Conservation (phyloP, 257 asterid species). For the Fraxinus pennsylvanica region DNA sequence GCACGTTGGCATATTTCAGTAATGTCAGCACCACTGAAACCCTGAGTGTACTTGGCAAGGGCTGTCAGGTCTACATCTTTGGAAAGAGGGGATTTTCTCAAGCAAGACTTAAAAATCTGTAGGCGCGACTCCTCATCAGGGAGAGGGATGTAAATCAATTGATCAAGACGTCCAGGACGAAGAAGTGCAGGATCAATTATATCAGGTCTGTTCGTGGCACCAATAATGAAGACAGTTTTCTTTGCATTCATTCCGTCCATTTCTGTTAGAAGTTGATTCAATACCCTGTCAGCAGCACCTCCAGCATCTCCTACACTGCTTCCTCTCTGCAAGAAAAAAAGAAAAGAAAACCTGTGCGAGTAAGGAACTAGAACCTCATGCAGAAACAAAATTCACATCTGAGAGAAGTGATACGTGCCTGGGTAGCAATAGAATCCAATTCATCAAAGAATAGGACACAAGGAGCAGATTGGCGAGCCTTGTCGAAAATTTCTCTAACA, state of each 20-base stretch:
- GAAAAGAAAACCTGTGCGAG: not conserved
- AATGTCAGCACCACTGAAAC: conserved; percentile 65
- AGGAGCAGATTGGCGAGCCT: conserved; percentile 74
- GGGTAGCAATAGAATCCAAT: conserved; percentile 75
- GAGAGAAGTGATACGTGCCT: conserved; percentile 32
- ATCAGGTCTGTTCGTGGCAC: conserved; percentile 70
- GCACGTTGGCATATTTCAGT: conserved; percentile 72
- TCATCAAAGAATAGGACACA: conserved; percentile 76
- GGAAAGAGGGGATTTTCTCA: conserved; percentile 58
- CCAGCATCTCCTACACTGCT: conserved; percentile 65
- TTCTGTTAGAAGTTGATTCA: conserved; percentile 60
- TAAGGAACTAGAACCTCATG: not conserved
- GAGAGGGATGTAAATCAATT: conserved; percentile 64
- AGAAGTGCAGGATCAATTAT: conserved; percentile 63
- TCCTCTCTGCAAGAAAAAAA: conserved; percentile 52
- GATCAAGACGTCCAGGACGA: conserved; percentile 68
- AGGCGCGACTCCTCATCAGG: conserved; percentile 61
- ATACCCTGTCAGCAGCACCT: conserved; percentile 65
- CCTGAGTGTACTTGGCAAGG: conserved; percentile 58
- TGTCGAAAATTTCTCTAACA: conserved; percentile 63
- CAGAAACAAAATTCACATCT: not conserved
- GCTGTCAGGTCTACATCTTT: conserved; percentile 51
- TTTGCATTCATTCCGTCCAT: conserved; percentile 72
- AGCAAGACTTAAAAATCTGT: conserved; percentile 56
- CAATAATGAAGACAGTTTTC: conserved; percentile 65